Evolutionary conservation across 257 asterid genomes (phyloP), one percentile per base, ranked within the genome.

Genomic region (Scutellaria minor): DNA sequence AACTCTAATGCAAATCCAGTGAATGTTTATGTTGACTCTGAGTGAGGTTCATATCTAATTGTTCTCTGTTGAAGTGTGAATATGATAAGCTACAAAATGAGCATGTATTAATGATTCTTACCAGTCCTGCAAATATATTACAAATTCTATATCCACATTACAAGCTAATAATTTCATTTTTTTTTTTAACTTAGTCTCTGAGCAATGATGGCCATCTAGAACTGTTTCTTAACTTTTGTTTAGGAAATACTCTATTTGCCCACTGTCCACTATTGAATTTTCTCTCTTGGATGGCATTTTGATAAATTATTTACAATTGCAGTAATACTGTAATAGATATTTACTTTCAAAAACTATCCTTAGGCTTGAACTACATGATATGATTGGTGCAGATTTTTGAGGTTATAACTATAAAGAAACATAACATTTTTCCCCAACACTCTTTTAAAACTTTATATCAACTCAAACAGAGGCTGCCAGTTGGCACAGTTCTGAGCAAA

Each of bases 191-290:
- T 10, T 59, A 64, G 55, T 31, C 27, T 66, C 68, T 64, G 1
- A 55, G 14, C 13, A n/a, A 15, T 18, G 18, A 18, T 18, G 18
- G 18, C 18, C 18, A 18, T 48, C 20, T 52, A 14, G 0, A 70
- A 39, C 31, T 50, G 7, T 54, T 52, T 64, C 6, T 53, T 39
- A 35, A 31, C 68, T 31, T 10, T 47, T 61, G 50, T 68, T 52
- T 53, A 10, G 52, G 9, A 50, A 52, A 18, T 9, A 9, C 73
- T 68, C 51, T 44, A 51, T 52, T 68, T 68, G 63, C 39, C 61
- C 12, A 57, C 45, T 14, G 20, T 52, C 45, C 14, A 18, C n/a
- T 47, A 59, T 27, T 15, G 7, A 18, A 24, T 24, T 8, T 35
- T 51, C 35, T 51, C 5, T 35, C 39, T 1, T 37, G 7, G 7